Base-by-base conservation (phyloP, 2,329 filamentous ascomycete genomes). In the Penicillium sp. region DNA sequence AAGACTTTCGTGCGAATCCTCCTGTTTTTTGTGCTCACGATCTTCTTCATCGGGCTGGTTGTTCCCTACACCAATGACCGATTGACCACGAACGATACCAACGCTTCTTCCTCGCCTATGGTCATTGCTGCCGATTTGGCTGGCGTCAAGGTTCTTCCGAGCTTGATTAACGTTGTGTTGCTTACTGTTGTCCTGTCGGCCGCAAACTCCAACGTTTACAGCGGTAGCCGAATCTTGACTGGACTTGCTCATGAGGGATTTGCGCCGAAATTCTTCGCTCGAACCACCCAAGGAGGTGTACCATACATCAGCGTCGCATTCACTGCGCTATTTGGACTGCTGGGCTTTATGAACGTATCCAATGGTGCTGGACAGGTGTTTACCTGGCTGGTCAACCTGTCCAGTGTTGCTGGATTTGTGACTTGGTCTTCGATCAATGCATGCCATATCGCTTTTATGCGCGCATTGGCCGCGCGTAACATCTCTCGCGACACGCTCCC, bases 1-100 rank as follows among this genome's bases (percentile, higher is more conserved):
- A 88, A 86, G 78, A 91, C 89, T 0, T 92, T 90, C 74, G 90
- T 86, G 82, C 85, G 88, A 60, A 90, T 92, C 63, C 82, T 91
- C 54, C 76, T 83, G 58, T 83, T 92, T 62, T 75, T 73, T 54
- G 69, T 75, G 15, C 64, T 74, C 39, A 73, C 72, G 31, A 69
- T 75, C 39, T 75, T 92, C 79, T 89, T 91, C 73, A 83, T 92
- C 67, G 88, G 89, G 52, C 83, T 92, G 67, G 79, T 90, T 45
- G 83, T 92, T 7, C 88, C 89, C 3, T 89, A 85, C 70, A 84
- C 87, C 69, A 64, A 77, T 0, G 71, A 73, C 6, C 82, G 90
- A 25, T 73, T 83, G 37, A 82, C 77, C 66, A 68, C 62, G 11
- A 56, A 28, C 15, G 54, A 41, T 6, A 68, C 60, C 28, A 65